Conservation (phyloP, 2,329 filamentous ascomycete species). For the Talaromyces sp. region DNA sequence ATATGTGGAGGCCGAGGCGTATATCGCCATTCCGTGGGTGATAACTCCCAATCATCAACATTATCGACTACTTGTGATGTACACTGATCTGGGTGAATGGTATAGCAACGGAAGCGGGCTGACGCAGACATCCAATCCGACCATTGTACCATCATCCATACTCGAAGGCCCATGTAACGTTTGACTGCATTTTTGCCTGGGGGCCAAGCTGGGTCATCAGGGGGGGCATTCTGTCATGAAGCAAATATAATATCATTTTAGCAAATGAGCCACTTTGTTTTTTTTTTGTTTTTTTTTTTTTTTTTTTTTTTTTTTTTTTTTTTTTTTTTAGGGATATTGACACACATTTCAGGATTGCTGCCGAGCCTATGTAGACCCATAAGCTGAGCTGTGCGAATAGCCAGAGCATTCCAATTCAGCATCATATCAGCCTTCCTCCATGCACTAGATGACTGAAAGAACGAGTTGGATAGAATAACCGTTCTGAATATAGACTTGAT, state of each 20-base stretch:
- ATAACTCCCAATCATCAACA: slow-evolving; percentile 3
- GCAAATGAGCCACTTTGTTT: no score
- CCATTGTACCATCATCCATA: slow-evolving; percentile 5
- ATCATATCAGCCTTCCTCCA: slow-evolving; percentile 4
- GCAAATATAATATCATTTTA: neutral
- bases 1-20: neutral
- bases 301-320: no score
- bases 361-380: slow-evolving; percentile 1
- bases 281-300: no score
- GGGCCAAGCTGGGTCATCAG: slow-evolving; percentile 2
- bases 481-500: neutral
- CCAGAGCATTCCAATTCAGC: slow-evolving; percentile 2
- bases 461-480: neutral
- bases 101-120: neutral
- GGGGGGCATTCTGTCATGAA: neutral
- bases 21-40: slow-evolving; percentile 3
- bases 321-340: no score
- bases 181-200: slow-evolving; percentile 3
- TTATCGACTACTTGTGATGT: neutral
- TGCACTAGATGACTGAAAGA: neutral
- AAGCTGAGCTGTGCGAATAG: slow-evolving; percentile 1
- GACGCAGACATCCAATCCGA: slow-evolving; percentile 5
- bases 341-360: slow-evolving; percentile 2
- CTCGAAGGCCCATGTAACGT: neutral
- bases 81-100: slow-evolving; percentile 1